Percentiles rank a stretch among this genome's conserved stretches.
phyloP scores from a whole-genome alignment of 805 yeast species.

The Metschnikowia cerradonensis region DNA sequence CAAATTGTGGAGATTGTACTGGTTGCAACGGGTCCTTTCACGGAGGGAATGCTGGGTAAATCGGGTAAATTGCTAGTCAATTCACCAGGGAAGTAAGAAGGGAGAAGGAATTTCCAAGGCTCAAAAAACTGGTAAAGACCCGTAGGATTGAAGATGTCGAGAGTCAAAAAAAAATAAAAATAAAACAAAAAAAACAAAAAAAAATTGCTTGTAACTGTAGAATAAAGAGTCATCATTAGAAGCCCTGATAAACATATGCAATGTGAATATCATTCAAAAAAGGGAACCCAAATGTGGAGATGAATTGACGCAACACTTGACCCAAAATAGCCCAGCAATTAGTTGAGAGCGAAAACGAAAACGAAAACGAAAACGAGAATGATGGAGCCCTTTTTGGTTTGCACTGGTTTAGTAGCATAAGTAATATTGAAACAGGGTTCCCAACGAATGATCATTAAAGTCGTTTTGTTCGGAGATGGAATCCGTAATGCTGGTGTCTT shows the following conservation, averaged over 20 bases:
- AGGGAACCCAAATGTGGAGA: slow-evolving; percentile 39
- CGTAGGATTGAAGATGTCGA: too few relatives aligned
- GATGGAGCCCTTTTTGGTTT: background rate
- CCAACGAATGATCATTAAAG: background rate
- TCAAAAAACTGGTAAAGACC: too few relatives aligned
- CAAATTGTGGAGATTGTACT: too few relatives aligned
- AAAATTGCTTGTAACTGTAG: slow-evolving; percentile 13
- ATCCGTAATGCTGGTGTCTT: background rate
- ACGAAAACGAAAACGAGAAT: background rate
- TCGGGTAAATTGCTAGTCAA: too few relatives aligned
- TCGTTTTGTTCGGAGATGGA: background rate
- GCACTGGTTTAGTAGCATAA: background rate
- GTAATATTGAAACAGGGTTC: background rate
- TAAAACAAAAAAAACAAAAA: too few relatives aligned
- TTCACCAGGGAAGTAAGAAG: too few relatives aligned
- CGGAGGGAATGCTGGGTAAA: too few relatives aligned
- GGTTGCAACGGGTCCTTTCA: too few relatives aligned
- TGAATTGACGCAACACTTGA: slow-evolving; percentile 25
- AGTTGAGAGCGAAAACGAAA: slow-evolving; percentile 7
- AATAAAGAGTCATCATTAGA: slow-evolving; percentile 13
- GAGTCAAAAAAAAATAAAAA: too few relatives aligned
- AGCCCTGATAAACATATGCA: slow-evolving; percentile 28
- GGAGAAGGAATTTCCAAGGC: too few relatives aligned
- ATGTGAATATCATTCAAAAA: slow-evolving; percentile 36
- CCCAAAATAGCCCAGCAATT: slow-evolving; percentile 28